A percentile compares a stretch with the other conserved stretches of the same genome.
Evolutionary conservation across 2,329 filamentous ascomycete species (phyloP).

Genomic region (Calonectria multiphialidica): DNA sequence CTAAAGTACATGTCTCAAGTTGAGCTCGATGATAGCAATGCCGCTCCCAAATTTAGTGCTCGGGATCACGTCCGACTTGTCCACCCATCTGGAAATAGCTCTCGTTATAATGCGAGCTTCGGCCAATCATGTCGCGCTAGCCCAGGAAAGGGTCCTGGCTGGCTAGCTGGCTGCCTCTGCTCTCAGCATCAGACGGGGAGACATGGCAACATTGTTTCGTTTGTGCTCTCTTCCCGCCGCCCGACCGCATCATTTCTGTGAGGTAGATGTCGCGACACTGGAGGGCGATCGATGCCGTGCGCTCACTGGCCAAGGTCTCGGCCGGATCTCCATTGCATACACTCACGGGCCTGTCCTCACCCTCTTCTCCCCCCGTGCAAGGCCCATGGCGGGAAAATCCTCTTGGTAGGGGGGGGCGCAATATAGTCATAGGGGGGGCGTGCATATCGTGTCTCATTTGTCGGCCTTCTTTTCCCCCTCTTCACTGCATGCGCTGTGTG

Average conservation of each 20-base stretch:
- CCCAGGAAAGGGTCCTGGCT: neutral
- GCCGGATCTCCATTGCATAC: neutral
- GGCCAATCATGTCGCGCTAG: neutral
- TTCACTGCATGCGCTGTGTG: neutral
- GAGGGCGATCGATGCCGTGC: neutral
- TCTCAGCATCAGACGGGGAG: neutral
- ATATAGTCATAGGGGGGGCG: neutral
- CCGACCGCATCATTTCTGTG: neutral
- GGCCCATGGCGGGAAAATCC: neutral
- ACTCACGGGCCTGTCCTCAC: neutral
- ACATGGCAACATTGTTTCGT: neutral
- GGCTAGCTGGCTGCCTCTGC: neutral
- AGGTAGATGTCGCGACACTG: neutral
- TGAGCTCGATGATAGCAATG: neutral
- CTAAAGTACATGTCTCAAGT: neutral
- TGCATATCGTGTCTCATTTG: conserved; percentile 19
- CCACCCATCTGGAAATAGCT: neutral
- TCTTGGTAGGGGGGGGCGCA: neutral
- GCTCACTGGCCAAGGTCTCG: neutral
- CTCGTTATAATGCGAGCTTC: neutral
- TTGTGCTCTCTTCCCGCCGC: neutral
- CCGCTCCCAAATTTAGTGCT: neutral
- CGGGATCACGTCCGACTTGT: neutral
- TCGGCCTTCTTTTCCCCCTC: neutral
- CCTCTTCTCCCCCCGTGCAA: neutral